Conservation (phyloP, 2,329 filamentous ascomycete species). For the Colletotrichum gigasporum region DNA sequence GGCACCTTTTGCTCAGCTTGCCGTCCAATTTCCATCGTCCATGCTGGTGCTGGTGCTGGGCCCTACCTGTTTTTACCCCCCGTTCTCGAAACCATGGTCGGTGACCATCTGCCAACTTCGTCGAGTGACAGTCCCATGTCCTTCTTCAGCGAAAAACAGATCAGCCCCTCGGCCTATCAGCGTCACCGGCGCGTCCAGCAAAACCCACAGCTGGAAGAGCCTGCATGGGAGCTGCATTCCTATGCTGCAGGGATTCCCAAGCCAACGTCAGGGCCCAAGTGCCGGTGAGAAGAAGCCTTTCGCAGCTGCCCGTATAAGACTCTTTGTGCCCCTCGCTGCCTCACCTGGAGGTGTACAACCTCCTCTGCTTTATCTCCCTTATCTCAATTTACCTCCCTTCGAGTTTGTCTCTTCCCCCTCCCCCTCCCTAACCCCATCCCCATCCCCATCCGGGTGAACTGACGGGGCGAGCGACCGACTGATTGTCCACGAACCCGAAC, state of each 20-base stretch:
- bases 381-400: background rate
- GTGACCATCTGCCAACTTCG: conserved; percentile 16
- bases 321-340: conserved; percentile 21
- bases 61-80: background rate
- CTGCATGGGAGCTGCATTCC: conserved; percentile 29
- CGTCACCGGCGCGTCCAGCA: background rate
- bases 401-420: background rate
- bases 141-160: conserved; percentile 14
- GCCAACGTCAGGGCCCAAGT: conserved; percentile 26
- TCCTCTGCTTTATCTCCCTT: background rate
- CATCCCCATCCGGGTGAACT: conserved; percentile 2
- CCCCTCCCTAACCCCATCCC: conserved; percentile 1
- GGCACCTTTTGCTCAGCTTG: background rate
- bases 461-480: conserved; percentile 1
- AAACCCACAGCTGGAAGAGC: conserved; percentile 24
- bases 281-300: conserved; percentile 30
- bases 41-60: too few relatives aligned
- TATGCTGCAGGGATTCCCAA: conserved; percentile 23
- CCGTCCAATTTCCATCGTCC: background rate
- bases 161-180: conserved; percentile 18
- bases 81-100: background rate
- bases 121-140: conserved; percentile 17
- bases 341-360: conserved; percentile 7
- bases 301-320: conserved; percentile 25
- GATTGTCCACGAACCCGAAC: background rate